These are phyloP conservation scores for Porcisia deanei DNA, from an alignment of 208 protist genomes.

Conservation along the genomic window DNA sequence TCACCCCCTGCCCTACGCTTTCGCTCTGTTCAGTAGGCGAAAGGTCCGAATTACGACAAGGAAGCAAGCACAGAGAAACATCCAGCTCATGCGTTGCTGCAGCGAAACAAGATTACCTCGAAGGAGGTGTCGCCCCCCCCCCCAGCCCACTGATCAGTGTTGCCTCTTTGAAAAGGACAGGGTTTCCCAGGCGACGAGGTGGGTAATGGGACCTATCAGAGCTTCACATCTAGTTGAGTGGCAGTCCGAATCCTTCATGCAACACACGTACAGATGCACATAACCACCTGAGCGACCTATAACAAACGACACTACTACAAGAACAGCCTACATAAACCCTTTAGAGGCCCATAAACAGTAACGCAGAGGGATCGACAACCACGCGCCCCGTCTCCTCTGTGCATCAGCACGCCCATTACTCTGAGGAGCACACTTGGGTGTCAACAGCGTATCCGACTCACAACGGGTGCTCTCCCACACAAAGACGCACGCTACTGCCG, in stretches of 20 bases:
- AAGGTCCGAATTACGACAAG: background rate
- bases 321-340: background rate
- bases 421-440: too few relatives aligned
- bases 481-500: background rate
- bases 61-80: background rate
- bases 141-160: background rate
- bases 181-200: background rate
- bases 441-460: background rate
- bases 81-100: background rate
- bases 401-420: background rate
- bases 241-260: too few relatives aligned
- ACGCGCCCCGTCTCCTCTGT: background rate
- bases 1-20: too few relatives aligned
- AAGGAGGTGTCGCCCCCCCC: background rate
- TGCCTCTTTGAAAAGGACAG: background rate
- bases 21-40: too few relatives aligned
- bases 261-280: background rate
- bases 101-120: background rate
- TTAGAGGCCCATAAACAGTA: too few relatives aligned
- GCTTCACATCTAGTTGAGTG: background rate
- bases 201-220: background rate
- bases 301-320: background rate
- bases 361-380: background rate
- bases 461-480: background rate
- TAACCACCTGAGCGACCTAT: background rate